phyloP scores from a whole-genome alignment of 345 rosid species.

The Eucalyptus viminalis region DNA sequence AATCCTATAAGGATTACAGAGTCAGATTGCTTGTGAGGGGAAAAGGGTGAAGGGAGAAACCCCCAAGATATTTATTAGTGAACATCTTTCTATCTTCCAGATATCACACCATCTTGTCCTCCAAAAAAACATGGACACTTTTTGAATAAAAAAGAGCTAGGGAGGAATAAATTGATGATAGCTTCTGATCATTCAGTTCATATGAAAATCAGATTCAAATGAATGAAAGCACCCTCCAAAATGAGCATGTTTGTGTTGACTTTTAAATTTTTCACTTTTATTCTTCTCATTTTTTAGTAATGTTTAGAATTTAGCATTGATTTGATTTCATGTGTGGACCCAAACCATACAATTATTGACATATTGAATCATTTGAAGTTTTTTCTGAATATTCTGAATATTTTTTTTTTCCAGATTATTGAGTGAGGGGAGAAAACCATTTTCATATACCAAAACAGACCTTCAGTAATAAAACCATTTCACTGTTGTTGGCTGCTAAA shows the following conservation, averaged over 20 bases:
- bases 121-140: not conserved
- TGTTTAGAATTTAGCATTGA: not conserved
- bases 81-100: not conserved
- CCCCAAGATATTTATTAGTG: not conserved
- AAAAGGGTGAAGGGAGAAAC: not conserved
- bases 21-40: not conserved
- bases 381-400: not conserved
- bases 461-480: not conserved
- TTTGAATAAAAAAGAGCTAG: not conserved
- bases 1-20: not conserved
- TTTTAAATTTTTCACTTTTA: not conserved
- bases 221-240: not conserved
- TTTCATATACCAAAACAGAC: not conserved
- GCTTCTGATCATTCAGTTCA: not conserved
- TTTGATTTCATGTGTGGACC: not conserved
- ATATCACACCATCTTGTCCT: not conserved
- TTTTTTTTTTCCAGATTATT: not conserved
- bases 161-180: not conserved
- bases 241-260: not conserved
- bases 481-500: not conserved
- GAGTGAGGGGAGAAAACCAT: not conserved
- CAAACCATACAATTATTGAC: not conserved
- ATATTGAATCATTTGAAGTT: not conserved
- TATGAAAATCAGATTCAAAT: not conserved
- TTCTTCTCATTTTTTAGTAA: not conserved